Evolutionary conservation across 129 eudicot species (phyloP).

Genomic region (Glebionis coronaria): DNA sequence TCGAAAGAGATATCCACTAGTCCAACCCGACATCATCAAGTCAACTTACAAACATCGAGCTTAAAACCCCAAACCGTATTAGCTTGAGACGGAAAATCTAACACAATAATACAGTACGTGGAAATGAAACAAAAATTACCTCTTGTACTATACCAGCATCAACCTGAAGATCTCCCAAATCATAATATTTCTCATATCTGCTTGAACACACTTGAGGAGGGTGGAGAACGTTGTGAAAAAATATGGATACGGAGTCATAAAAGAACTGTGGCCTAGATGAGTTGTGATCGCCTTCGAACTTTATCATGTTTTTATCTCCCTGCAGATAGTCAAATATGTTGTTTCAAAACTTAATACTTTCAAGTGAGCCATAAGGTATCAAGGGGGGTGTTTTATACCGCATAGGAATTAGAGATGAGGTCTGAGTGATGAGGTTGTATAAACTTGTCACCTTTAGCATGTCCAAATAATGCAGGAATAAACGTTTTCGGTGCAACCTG

Average conservation of each 20-base stretch:
- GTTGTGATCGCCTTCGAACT: slow-evolving; percentile 97
- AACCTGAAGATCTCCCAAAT: slow-evolving; percentile 64
- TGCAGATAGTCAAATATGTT: slow-evolving; percentile 27
- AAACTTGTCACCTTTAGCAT: slow-evolving; percentile 93
- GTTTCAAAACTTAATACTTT: slow-evolving; percentile 14
- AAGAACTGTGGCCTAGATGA: slow-evolving; percentile 86
- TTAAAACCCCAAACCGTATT: neutral
- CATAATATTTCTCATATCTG: slow-evolving; percentile 58
- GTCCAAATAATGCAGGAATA: slow-evolving; percentile 95
- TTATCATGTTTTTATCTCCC: slow-evolving; percentile 91
- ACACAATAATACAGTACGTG: slow-evolving; percentile 2
- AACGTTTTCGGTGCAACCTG: slow-evolving; percentile 91
- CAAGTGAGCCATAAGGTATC: slow-evolving; percentile 16
- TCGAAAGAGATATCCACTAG: neutral
- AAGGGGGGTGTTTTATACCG: slow-evolving; percentile 43
- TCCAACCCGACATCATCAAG: neutral
- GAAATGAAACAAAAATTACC: slow-evolving; percentile 45
- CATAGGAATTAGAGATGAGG: slow-evolving; percentile 58
- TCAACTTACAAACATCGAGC: neutral
- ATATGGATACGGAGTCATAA: slow-evolving; percentile 82
- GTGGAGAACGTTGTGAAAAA: slow-evolving; percentile 82
- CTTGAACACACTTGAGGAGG: slow-evolving; percentile 65
- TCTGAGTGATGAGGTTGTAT: slow-evolving; percentile 88
- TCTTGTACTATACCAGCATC: slow-evolving; percentile 59
- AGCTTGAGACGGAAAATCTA: slow-evolving; percentile 8